Base-by-base conservation (phyloP, 2,329 filamentous ascomycete genomes). In the Colletotrichum zoysiae region DNA sequence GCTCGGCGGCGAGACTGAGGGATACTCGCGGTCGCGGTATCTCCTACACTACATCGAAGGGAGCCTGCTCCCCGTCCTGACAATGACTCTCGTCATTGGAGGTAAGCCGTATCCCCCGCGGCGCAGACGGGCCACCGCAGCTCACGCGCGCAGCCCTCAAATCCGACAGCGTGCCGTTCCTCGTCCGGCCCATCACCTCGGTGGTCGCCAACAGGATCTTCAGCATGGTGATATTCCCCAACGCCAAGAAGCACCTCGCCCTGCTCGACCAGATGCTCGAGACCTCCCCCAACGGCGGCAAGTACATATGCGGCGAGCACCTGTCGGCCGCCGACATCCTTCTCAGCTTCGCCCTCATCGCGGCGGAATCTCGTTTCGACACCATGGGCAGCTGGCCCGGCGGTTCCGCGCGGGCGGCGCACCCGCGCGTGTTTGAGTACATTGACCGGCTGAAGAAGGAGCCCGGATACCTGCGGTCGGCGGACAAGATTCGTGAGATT, bases 1-100 rank as follows among this genome's bases (percentile, higher is more conserved):
- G 76, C 74, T 89, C 14, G 87, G 87, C 20, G 89, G 89, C 33
- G 89, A 91, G 83, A 90, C 88, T 40, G 87, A 90, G 77, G 85
- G 83, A 71, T 90, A 86, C 84, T 79, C 89, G 79, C 84, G 89
- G 61, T 90, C 86, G 79, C 84, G 87, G 78, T 93, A 94, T 79
- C 90, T 89, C 75, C 89, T 97, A 86, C 92, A 97, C 79, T 98
- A 95, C 81, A 87, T 89, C 6, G 95, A 98, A 82, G 95, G 95
- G 14, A 93, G 89, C 73, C 82, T 98, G 73, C 96, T 97, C 91
- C 88, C 90, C 0, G 84, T 90, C 59, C 80, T 96, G 74, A 81
- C 95, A 1, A 81, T 93, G 73, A 83, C 86, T 18, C 78, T 96
- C 20, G 82, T 97, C 35, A 83, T 92, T 16, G 78, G 77, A 5